Conservation (phyloP, 805 yeast species). For the Isabelozyma gotoi region DNA sequence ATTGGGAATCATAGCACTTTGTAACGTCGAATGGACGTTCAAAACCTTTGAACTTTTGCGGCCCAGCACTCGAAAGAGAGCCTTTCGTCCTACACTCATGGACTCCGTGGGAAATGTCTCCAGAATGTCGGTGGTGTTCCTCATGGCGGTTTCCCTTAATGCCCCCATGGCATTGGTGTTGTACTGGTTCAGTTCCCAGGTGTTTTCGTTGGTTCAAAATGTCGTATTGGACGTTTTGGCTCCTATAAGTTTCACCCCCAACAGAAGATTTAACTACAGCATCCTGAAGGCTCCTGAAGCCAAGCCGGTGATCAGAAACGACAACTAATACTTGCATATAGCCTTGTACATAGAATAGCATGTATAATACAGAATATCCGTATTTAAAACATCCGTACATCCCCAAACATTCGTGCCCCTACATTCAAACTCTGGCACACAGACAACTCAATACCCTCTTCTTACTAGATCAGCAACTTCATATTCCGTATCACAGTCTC, state of each 20-base stretch:
- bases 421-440: too few relatives aligned
- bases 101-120: constrained; percentile 70
- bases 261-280: constrained; percentile 25
- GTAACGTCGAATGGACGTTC: constrained; percentile 82
- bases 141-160: constrained; percentile 82
- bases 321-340: not conserved
- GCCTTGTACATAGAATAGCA: not conserved
- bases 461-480: too few relatives aligned
- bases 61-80: constrained; percentile 37
- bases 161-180: constrained; percentile 80
- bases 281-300: constrained; percentile 9
- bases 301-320: constrained; percentile 4
- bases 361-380: not conserved
- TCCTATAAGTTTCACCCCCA: constrained; percentile 58
- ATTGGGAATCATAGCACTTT: constrained; percentile 67
- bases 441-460: too few relatives aligned
- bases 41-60: constrained; percentile 57
- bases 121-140: constrained; percentile 70
- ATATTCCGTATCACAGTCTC: too few relatives aligned
- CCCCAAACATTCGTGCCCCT: too few relatives aligned
- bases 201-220: constrained; percentile 76
- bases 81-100: constrained; percentile 54
- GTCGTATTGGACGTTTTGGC: constrained; percentile 60
- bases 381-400: too few relatives aligned
- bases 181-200: constrained; percentile 90